Percentiles rank a stretch among this genome's conserved stretches.
Conservation (phyloP, 164 flowering plant genomes). For the Tetrastigma voinierianum region DNA sequence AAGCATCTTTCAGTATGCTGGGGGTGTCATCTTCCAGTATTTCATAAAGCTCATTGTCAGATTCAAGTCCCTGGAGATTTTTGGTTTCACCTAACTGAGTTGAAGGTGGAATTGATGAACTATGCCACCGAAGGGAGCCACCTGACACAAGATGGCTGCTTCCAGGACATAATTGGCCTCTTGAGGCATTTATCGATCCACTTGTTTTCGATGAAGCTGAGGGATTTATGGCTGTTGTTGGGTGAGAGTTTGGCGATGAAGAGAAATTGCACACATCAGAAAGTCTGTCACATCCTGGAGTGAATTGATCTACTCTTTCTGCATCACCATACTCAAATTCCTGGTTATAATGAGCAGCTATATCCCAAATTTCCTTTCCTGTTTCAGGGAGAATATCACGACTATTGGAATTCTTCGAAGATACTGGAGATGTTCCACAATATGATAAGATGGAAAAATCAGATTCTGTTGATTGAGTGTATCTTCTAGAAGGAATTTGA, state of each 20-base stretch:
- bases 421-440: slow-evolving; percentile 21
- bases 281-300: slow-evolving; percentile 25
- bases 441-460: slow-evolving; percentile 26
- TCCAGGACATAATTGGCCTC: slow-evolving; percentile 17
- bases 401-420: slow-evolving; percentile 22
- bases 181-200: slow-evolving; percentile 20
- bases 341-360: slow-evolving; percentile 8
- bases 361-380: slow-evolving; percentile 10
- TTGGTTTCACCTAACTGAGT: slow-evolving; percentile 24
- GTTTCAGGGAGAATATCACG: slow-evolving; percentile 18
- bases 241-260: slow-evolving; percentile 21
- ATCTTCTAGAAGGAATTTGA: slow-evolving; percentile 29
- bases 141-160: slow-evolving; percentile 17
- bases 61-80: slow-evolving; percentile 20
- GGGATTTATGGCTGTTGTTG: slow-evolving; percentile 18
- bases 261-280: slow-evolving; percentile 19
- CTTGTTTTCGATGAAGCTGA: slow-evolving; percentile 30
- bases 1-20: slow-evolving; percentile 45
- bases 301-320: slow-evolving; percentile 13
- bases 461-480: slow-evolving; percentile 44
- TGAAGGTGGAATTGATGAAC: slow-evolving; percentile 47
- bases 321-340: not conserved
- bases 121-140: slow-evolving; percentile 40
- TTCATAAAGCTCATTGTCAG: slow-evolving; percentile 21
- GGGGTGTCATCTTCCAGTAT: slow-evolving; percentile 58